A percentile compares a stretch with the other conserved stretches of the same genome.
These are phyloP conservation scores for Aphanocladium album DNA, from an alignment of 2,329 filamentous ascomycete genomes.

Conservation along the genomic window DNA sequence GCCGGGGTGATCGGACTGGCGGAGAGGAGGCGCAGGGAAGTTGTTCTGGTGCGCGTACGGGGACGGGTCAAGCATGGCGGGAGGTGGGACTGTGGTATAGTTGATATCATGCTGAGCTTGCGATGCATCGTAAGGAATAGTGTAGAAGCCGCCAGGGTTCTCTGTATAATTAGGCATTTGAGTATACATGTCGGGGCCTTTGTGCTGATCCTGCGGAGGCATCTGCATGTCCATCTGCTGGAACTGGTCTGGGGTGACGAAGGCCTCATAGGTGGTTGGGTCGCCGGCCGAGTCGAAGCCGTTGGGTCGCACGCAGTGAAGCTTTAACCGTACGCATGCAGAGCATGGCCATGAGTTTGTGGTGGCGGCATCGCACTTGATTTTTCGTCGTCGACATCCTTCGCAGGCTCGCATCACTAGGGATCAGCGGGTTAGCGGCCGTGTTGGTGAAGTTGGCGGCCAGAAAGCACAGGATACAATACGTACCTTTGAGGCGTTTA, in stretches of 20 bases:
- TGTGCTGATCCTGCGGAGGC: conserved; percentile 36
- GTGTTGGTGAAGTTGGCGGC: not conserved
- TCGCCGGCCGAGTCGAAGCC: conserved; percentile 54
- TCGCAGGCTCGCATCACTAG: conserved; percentile 95
- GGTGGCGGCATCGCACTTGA: conserved; percentile 95
- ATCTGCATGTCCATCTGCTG: conserved; percentile 51
- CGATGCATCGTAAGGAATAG: conserved; percentile 42
- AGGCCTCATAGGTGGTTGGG: conserved; percentile 27
- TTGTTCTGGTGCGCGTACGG: conserved; percentile 42
- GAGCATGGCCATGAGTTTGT: conserved; percentile 98
- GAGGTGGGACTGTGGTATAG: conserved; percentile 47
- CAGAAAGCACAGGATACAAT: not conserved
- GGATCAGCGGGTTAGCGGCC: not conserved
- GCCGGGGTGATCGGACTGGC: conserved; percentile 23
- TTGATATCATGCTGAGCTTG: conserved; percentile 44
- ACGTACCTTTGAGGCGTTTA: conserved; percentile 85
- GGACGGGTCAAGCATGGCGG: conserved; percentile 45
- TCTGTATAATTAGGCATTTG: conserved; percentile 46
- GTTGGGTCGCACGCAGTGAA: conserved; percentile 87
- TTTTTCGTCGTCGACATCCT: conserved; percentile 90
- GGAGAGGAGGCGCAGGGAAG: conserved; percentile 49
- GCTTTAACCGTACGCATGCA: conserved; percentile 84
- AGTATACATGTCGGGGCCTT: conserved; percentile 40
- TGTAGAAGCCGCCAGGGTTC: conserved; percentile 39
- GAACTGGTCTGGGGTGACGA: conserved; percentile 29